phyloP scores from a whole-genome alignment of 192 early-diverging fungal species.

The Gonapodya prolifera region DNA sequence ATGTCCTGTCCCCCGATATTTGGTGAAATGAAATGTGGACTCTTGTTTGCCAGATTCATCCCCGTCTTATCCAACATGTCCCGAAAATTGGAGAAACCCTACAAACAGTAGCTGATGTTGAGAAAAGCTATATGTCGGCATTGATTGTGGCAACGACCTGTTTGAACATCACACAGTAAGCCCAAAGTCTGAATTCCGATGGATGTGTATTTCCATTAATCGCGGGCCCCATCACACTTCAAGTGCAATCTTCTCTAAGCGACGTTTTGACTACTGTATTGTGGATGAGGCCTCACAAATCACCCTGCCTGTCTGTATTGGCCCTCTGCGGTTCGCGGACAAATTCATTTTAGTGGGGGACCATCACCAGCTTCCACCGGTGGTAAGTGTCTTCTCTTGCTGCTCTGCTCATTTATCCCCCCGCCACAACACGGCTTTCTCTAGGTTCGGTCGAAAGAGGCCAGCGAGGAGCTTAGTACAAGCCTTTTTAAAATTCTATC shows the following conservation, averaged over 20 bases:
- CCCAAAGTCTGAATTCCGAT: slow-evolving; percentile 1
- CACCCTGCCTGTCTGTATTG: slow-evolving; percentile 77
- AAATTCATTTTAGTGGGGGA: slow-evolving; percentile 89
- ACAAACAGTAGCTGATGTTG: slow-evolving; percentile 44
- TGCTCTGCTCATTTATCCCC: background rate
- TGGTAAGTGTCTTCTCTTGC: slow-evolving; percentile 33
- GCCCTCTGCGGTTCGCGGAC: slow-evolving; percentile 68
- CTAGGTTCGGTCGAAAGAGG: slow-evolving; percentile 3
- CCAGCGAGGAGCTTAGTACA: slow-evolving; percentile 28
- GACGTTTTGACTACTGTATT: slow-evolving; percentile 88
- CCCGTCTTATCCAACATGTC: slow-evolving; percentile 23
- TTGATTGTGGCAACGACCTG: slow-evolving; percentile 80
- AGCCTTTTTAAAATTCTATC: slow-evolving; percentile 75
- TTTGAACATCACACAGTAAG: slow-evolving; percentile 68
- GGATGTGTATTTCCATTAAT: background rate
- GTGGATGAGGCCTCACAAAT: slow-evolving; percentile 95
- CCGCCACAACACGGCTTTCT: background rate
- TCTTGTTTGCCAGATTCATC: slow-evolving; percentile 20
- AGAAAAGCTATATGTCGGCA: slow-evolving; percentile 40
- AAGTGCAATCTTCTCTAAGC: slow-evolving; percentile 56
- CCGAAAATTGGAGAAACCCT: slow-evolving; percentile 13
- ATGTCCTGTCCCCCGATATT: slow-evolving; percentile 7
- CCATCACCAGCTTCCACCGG: slow-evolving; percentile 84
- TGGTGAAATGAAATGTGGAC: background rate
- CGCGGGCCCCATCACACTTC: background rate